Evolutionary conservation across 83 land plant genomes (phyloP).

Genomic region (Picea abies): DNA sequence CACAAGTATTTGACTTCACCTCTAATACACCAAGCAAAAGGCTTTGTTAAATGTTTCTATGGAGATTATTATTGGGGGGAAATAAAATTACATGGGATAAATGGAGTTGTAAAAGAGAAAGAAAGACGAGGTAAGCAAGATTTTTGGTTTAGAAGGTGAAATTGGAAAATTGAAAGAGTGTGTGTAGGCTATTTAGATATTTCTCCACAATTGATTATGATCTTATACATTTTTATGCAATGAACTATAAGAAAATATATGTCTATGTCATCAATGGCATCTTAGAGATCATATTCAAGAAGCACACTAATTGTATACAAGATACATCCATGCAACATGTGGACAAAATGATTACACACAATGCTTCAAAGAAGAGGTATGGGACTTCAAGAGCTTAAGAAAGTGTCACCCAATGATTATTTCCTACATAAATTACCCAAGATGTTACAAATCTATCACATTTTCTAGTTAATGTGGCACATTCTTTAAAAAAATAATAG

Average conservation of each 20-base stretch:
- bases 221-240: slow-evolving; percentile 32
- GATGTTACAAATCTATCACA: not conserved
- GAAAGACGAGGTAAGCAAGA: slow-evolving; percentile 51
- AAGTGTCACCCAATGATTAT: not conserved
- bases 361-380: not conserved
- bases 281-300: not conserved
- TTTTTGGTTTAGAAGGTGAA: too few species aligned
- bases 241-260: slow-evolving; percentile 20
- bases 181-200: too few species aligned
- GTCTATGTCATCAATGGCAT: not conserved
- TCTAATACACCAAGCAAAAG: not conserved
- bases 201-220: slow-evolving; percentile 54
- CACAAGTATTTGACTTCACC: not conserved
- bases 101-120: slow-evolving; percentile 76
- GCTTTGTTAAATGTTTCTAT: not conserved
- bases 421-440: not conserved
- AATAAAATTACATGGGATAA: slow-evolving; percentile 58
- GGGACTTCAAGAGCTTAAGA: not conserved
- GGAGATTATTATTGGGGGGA: slow-evolving; percentile 65
- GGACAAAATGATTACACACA: too few species aligned
- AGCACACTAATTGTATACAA: slow-evolving; percentile 7
- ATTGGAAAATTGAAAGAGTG: too few species aligned
- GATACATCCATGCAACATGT: not conserved
- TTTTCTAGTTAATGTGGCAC: not conserved
- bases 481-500: not conserved